phyloP scores from a whole-genome alignment of 192 early-diverging fungal species.

The Podila epicladia region DNA sequence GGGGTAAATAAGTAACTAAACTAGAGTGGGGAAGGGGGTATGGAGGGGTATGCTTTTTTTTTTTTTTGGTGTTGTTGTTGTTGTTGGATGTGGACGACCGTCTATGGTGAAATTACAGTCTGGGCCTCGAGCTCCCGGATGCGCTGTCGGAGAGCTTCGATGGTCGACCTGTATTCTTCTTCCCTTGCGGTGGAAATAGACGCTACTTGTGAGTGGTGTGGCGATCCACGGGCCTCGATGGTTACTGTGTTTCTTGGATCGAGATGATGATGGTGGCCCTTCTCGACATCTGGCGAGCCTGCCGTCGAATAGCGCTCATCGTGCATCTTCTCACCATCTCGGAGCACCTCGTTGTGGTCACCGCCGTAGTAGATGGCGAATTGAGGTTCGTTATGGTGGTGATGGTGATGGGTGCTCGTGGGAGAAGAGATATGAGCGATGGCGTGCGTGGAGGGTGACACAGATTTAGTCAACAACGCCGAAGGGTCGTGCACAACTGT shows the following conservation, averaged over 20 bases:
- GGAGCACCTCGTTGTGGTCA: constrained; percentile 14
- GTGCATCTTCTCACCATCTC: constrained; percentile 17
- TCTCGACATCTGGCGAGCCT: neutral
- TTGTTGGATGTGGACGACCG: too few species aligned
- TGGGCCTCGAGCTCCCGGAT: constrained; percentile 33
- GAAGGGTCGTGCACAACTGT: neutral
- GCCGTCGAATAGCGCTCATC: neutral
- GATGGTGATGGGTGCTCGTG: neutral
- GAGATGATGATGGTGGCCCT: neutral
- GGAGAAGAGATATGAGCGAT: neutral
- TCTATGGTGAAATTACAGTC: neutral
- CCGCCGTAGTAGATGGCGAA: constrained; percentile 43
- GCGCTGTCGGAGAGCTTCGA: constrained; percentile 21
- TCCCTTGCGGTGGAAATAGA: neutral
- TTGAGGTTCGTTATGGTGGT: constrained; percentile 7
- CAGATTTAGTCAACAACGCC: neutral
- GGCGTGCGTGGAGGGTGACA: neutral
- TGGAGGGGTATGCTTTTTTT: too few species aligned
- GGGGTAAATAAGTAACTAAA: too few species aligned
- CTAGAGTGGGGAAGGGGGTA: too few species aligned
- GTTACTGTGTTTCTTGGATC: constrained; percentile 1
- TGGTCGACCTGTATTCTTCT: constrained; percentile 16
- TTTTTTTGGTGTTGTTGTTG: too few species aligned
- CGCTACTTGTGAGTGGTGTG: neutral
- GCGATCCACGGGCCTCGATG: constrained; percentile 12